Evolutionary conservation across 768 basidiomycete species (phyloP), one percentile per base, ranked within the genome.

Genomic region (Termitomyces sp.): DNA sequence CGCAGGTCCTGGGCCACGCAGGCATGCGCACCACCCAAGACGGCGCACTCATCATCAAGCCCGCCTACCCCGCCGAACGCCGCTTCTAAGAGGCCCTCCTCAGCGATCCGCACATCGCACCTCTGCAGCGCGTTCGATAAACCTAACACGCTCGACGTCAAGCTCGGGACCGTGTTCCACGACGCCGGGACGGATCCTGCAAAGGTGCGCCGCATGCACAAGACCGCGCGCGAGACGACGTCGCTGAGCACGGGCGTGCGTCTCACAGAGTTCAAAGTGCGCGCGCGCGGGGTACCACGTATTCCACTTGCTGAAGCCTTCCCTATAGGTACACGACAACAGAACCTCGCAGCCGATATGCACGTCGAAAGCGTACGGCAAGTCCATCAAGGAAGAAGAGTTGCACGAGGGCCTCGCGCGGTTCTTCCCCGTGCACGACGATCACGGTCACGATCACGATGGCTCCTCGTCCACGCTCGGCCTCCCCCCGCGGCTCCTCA

Each of bases 141-240:
- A 67, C 95, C 95, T 2, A 93, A 90, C 63, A 82, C 95, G 58
- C 75, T 98, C 27, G 96, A 98, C 68, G 78, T 93, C 70, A 98
- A 98, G 71, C 87, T 98, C 20, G 96, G 96, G 1, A 95, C 89
- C 0, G 76, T 88, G 1, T 79, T 98, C n/a, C 89, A 90, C 63
- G 93, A 91, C 54, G 81, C 87, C 18, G 67, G 66, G 8, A 80
- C 88, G 4, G 70, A 79, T 0, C 77, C 81, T 2, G 91, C 89
- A 54, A 98, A 98, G 75, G 79, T 82, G 58, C 80, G 74, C 41
- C 82, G 91, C 31, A 95, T 95, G 94, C 74, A 81, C 59, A 80
- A 82, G 65, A 78, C 80, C 1, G 92, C 93, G 0, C 76, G 73
- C 22, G 73, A 80, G 18, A 87, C 91, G 0, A 97, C 95, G 1